Conservation (phyloP, 2,329 filamentous ascomycete genomes). For the Fusarium keratoplasticum region DNA sequence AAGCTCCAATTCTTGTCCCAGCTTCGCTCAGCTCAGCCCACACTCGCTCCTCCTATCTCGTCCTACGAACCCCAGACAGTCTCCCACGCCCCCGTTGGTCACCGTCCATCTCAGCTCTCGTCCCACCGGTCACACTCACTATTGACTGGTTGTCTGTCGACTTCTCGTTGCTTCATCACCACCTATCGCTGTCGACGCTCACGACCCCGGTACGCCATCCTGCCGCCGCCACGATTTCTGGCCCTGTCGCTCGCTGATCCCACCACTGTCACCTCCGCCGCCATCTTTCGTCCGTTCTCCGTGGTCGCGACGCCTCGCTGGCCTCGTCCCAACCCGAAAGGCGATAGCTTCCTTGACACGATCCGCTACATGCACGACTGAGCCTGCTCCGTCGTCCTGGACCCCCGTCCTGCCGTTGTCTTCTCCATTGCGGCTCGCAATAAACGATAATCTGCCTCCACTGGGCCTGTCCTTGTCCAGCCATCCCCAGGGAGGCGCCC, state of each 20-base stretch:
- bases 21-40: constrained; percentile 38
- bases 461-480: constrained; percentile 31
- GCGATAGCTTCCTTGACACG: constrained; percentile 28
- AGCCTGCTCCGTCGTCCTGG: constrained; percentile 21
- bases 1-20: constrained; percentile 34
- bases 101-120: constrained; percentile 47
- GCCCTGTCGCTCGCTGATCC: constrained; percentile 42
- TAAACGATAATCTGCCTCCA: constrained; percentile 34
- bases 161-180: constrained; percentile 36
- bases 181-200: constrained; percentile 39
- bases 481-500: constrained; percentile 42
- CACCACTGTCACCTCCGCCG: constrained; percentile 34
- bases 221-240: constrained; percentile 42
- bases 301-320: constrained; percentile 30
- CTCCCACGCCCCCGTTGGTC: constrained; percentile 39
- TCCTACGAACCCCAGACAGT: constrained; percentile 40
- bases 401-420: constrained; percentile 16
- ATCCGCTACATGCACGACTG: constrained; percentile 42
- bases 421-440: constrained; percentile 32
- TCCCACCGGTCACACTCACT: constrained; percentile 45
- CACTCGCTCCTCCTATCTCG: constrained; percentile 31
- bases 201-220: constrained; percentile 42
- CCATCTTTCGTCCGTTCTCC: constrained; percentile 22
- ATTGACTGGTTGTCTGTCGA: constrained; percentile 34
- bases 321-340: constrained; percentile 29